phyloP scores from a whole-genome alignment of 352 stramenopile species.

The Aphanomyces invadans region DNA sequence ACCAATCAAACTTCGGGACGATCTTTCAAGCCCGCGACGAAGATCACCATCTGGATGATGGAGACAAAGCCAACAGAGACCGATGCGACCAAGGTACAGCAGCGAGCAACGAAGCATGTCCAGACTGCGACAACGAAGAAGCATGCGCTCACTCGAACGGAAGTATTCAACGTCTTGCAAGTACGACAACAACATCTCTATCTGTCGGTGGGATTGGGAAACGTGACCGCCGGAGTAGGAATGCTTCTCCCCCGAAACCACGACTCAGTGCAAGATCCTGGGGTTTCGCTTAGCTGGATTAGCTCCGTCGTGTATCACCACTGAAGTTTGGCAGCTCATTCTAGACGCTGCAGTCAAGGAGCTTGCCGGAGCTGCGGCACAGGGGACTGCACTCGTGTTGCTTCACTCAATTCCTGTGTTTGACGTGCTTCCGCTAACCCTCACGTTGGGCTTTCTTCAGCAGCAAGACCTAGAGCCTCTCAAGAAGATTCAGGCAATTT shows the following conservation, averaged over 20 bases:
- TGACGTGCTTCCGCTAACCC: conserved; percentile 43
- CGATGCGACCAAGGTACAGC: conserved; percentile 1
- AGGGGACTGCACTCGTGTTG: conserved; percentile 35
- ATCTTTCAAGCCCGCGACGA: not conserved
- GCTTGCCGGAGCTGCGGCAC: conserved; percentile 54
- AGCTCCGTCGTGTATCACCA: conserved; percentile 45
- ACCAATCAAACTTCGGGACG: not conserved
- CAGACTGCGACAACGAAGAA: conserved; percentile 5
- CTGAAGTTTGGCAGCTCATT: conserved; percentile 55
- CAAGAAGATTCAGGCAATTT: conserved; percentile 60
- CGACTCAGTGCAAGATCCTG: conserved; percentile 47
- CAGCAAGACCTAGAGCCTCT: conserved; percentile 61
- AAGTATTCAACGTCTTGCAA: conserved; percentile 20
- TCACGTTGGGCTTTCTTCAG: conserved; percentile 57
- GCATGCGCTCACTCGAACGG: conserved; percentile 19
- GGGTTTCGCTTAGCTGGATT: conserved; percentile 57
- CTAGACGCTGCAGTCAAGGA: conserved; percentile 54
- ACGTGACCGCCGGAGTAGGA: conserved; percentile 29
- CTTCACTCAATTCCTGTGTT: conserved; percentile 46
- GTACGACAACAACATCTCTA: not conserved
- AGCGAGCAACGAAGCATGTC: conserved; percentile 14
- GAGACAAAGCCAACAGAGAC: conserved; percentile 10
- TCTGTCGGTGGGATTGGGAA: not conserved
- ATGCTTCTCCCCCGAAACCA: conserved; percentile 59
- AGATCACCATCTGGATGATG: conserved; percentile 18